Evolutionary conservation across 495 filamentous ascomycete species (phyloP).

Genomic region (Penicillium simplicissimum): DNA sequence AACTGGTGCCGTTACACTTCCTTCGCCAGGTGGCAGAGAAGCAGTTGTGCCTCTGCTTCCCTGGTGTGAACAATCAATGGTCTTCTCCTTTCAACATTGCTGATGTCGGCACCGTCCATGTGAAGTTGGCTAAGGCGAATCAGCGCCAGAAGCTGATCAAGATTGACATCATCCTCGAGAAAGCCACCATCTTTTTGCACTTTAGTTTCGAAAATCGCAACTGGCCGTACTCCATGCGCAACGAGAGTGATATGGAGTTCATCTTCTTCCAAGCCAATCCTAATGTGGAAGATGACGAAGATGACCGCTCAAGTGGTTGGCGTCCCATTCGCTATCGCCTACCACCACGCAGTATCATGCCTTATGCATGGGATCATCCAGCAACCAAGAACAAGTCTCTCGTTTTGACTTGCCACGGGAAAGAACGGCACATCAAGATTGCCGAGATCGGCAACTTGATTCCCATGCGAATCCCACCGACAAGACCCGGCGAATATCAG

Average conservation of each 20-base stretch:
- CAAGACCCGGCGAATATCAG: conserved; percentile 54
- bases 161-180: conserved; percentile 86
- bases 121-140: conserved; percentile 88
- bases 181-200: conserved; percentile 89
- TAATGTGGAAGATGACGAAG: conserved; percentile 76
- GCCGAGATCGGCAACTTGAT: conserved; percentile 95
- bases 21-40: conserved; percentile 75
- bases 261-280: conserved; percentile 88
- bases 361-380: conserved; percentile 98
- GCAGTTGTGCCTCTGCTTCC: conserved; percentile 90
- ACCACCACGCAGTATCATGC: conserved; percentile 95
- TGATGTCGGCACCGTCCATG: conserved; percentile 84
- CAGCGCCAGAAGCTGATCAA: conserved; percentile 87
- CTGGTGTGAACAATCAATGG: conserved; percentile 96
- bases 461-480: conserved; percentile 76
- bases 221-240: conserved; percentile 98
- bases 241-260: conserved; percentile 95
- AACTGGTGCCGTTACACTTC: conserved; percentile 82
- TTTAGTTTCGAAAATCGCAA: conserved; percentile 86
- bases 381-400: conserved; percentile 95
- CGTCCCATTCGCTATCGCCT: conserved; percentile 90
- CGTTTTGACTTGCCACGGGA: conserved; percentile 73
- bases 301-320: conserved; percentile 78
- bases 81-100: conserved; percentile 97
- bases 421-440: conserved; percentile 86